Percentiles rank a stretch among this genome's conserved stretches.
phyloP scores from a whole-genome alignment of 2,329 filamentous ascomycete species.

The Beauveria scarabaeidicola region DNA sequence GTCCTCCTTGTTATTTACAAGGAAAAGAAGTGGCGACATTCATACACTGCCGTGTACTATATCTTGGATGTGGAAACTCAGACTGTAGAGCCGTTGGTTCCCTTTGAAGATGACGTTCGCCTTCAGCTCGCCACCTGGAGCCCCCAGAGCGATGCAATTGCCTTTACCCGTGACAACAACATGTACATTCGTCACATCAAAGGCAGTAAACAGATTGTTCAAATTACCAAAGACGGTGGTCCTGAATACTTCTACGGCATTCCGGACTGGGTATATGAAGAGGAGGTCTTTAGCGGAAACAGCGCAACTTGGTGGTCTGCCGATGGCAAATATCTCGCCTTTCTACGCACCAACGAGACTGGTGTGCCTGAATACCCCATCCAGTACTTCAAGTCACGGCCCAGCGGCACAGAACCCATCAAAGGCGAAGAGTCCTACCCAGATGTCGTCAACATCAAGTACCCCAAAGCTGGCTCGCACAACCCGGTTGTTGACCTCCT shows the following conservation, averaged over 20 bases:
- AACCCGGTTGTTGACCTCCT: constrained; percentile 84
- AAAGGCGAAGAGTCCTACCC: constrained; percentile 78
- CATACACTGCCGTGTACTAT: constrained; percentile 79
- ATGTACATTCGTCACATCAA: constrained; percentile 63
- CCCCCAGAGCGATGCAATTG: constrained; percentile 73
- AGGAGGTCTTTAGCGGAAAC: constrained; percentile 57
- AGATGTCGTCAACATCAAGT: constrained; percentile 87
- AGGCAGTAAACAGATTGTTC: constrained; percentile 47
- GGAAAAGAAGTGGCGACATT: constrained; percentile 81
- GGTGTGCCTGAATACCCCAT: constrained; percentile 85
- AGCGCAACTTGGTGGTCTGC: constrained; percentile 93
- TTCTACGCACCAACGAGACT: constrained; percentile 89
- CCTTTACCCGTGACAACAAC: constrained; percentile 89
- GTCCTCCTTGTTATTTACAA: constrained; percentile 71
- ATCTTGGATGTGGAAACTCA: constrained; percentile 84
- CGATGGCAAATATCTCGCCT: constrained; percentile 82
- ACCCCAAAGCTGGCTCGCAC: constrained; percentile 88
- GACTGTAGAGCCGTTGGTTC: constrained; percentile 66
- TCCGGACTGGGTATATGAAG: constrained; percentile 94
- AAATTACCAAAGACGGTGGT: constrained; percentile 81
- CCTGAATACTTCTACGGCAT: constrained; percentile 88
- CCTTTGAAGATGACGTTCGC: constrained; percentile 51
- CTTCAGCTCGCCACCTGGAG: constrained; percentile 88
- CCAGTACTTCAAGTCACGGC: constrained; percentile 84
- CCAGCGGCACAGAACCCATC: constrained; percentile 61